These are phyloP conservation scores for Pseudogymnoascus sp. DNA, from an alignment of 2,329 filamentous ascomycete species.

Conservation along the genomic window DNA sequence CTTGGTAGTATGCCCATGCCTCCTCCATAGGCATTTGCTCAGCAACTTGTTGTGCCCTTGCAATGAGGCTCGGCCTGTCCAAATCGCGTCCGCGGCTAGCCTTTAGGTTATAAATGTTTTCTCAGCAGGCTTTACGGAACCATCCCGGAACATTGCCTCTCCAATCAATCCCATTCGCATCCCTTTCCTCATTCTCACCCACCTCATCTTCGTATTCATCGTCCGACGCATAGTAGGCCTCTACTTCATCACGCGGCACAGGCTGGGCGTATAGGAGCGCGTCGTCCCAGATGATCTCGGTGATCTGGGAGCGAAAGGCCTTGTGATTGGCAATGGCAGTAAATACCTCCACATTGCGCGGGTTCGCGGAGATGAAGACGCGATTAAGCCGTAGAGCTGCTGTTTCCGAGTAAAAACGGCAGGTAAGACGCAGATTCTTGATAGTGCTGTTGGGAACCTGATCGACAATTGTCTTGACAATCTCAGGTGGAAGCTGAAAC, in stretches of 20 bases:
- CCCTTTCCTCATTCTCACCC: too few relatives aligned
- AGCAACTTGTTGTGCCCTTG: not conserved
- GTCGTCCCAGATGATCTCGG: constrained; percentile 21
- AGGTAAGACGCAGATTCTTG: constrained; percentile 25
- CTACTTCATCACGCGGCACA: not conserved
- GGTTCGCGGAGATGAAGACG: too few relatives aligned
- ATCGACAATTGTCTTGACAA: constrained; percentile 10
- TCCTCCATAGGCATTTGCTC: constrained; percentile 17
- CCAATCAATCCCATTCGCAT: not conserved
- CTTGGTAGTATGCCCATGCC: constrained; percentile 27
- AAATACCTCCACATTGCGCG: too few relatives aligned
- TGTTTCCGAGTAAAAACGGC: constrained; percentile 14
- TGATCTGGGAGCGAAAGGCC: too few relatives aligned
- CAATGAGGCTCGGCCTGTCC: not conserved
- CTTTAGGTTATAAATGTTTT: not conserved
- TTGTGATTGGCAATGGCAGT: too few relatives aligned
- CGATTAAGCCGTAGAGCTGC: constrained; percentile 25
- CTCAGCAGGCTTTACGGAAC: not conserved
- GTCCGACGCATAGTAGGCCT: not conserved
- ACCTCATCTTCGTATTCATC: not conserved
- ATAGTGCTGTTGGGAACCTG: constrained; percentile 23
- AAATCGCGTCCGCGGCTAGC: not conserved
- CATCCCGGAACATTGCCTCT: not conserved
- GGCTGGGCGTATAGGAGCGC: constrained; percentile 3
- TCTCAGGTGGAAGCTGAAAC: constrained; percentile 11